Percentiles rank a stretch among this genome's conserved stretches.
Conservation (phyloP, 1,139 yeast genomes). For the Yamadazyma oceani region DNA sequence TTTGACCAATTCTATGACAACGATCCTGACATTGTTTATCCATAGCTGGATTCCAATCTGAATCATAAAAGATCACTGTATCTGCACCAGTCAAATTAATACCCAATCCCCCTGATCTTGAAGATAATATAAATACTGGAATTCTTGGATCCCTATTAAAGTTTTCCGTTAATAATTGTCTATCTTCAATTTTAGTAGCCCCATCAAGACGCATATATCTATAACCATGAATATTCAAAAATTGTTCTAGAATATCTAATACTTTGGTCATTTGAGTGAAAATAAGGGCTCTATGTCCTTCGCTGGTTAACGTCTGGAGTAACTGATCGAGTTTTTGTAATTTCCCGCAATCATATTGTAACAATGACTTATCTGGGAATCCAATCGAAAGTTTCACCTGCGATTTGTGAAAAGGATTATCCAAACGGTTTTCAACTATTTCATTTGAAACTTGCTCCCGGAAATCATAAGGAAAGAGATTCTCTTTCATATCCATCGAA, state of each 20-base stretch:
- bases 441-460: conserved; percentile 33
- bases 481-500: conserved; percentile 68
- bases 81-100: conserved; percentile 98
- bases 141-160: conserved; percentile 85
- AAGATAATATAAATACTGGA: conserved; percentile 89
- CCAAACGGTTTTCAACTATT: conserved; percentile 40
- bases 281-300: conserved; percentile 91
- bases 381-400: conserved; percentile 90
- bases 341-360: conserved; percentile 97
- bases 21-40: conserved; percentile 99
- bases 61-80: conserved; percentile 97
- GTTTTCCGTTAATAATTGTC: conserved; percentile 89
- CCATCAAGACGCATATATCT: conserved; percentile 96
- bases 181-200: conserved; percentile 94
- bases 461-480: conserved; percentile 44
- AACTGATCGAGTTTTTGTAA: conserved; percentile 78
- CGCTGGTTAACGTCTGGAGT: conserved; percentile 72
- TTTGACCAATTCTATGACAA: conserved; percentile 98
- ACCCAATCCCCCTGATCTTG: conserved; percentile 98
- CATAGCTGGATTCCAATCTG: conserved; percentile 99
- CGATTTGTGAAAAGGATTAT: conserved; percentile 72
- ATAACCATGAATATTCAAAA: conserved; percentile 91
- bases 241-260: conserved; percentile 88
- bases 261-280: conserved; percentile 99
- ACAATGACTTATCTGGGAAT: conserved; percentile 88